Percentiles rank a stretch among this genome's conserved stretches.
Evolutionary conservation across 179 eudicot genomes (phyloP).

Genomic region (Silene noctiflora): DNA sequence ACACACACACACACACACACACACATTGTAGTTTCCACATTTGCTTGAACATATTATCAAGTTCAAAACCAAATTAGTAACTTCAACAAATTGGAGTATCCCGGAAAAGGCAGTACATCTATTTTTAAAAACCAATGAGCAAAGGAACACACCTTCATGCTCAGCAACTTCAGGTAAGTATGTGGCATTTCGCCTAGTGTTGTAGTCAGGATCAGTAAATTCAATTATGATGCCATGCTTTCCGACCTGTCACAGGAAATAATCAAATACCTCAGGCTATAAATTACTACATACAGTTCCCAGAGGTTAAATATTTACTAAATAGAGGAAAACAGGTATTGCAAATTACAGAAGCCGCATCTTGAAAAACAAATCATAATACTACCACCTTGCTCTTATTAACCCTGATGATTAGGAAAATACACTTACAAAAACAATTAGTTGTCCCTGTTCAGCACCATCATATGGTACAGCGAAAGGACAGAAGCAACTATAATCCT

Average conservation of each 20-base stretch:
- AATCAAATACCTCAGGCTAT: background rate
- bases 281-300: background rate
- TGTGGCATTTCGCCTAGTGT: constrained; percentile 73
- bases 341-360: background rate
- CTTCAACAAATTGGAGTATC: background rate
- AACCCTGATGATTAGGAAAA: background rate
- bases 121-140: constrained; percentile 6
- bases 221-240: constrained; percentile 94
- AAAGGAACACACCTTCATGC: constrained; percentile 60
- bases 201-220: constrained; percentile 76
- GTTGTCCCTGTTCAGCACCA: background rate
- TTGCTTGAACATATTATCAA: too few species aligned
- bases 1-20: too few species aligned
- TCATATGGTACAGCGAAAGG: background rate
- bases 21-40: too few species aligned
- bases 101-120: background rate
- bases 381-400: background rate
- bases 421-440: background rate
- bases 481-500: background rate
- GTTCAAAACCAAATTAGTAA: background rate
- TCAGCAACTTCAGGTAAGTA: constrained; percentile 96
- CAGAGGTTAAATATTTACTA: background rate
- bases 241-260: constrained; percentile 61
- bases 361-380: background rate
- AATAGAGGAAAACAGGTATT: background rate